Base-by-base conservation (phyloP, 257 asterid species). In the Lycium ferocissimum region DNA sequence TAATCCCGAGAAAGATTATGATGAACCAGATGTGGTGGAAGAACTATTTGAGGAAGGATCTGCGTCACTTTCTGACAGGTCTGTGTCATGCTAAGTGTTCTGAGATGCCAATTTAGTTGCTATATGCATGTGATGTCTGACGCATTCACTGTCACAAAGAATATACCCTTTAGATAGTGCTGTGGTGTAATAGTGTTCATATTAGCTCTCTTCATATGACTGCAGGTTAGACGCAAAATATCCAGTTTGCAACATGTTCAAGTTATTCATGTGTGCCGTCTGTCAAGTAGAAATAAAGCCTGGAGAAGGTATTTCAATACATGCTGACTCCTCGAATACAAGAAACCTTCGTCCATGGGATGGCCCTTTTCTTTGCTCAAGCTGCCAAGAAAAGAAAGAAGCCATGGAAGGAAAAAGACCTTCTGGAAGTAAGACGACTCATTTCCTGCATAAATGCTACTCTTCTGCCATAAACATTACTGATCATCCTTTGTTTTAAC, bases 31-130 rank as follows among this genome's bases (percentile, higher is more conserved):
- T 53, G 82, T 85, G 67, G 98, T 93, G 47, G 97, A 93, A 91
- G 97, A 93, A 79, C 92, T 94, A 84, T 91, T 92, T n/a, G 98
- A 94, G 89, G 96, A 91, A 88, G 96, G 97, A 56, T 93, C 97
- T 7, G 97, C 96, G n/a, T 88, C 86, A 66, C 97, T 94, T 80
- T 85, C 95, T 8, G 94, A 94, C 86, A 92, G 98, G 98, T 94
- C 13, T 62, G 72, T 37, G 69, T 43, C 20, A 6, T 17, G 71
- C 51, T 5, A 76, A 13, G n/a, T 35, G 8, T 67, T 35, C 20
- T 67, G 43, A 67, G 18, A 67, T 35, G 22, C 5, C 20, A 35
- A 11, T 20, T 45, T 38, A 12, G 45, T 83, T 56, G 43, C 26
- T 37, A 35, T 45, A 38, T 51, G 18, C 15, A 58, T 35, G 65